phyloP scores from a whole-genome alignment of 352 stramenopile species.

The Globisporangium iwayamae region DNA sequence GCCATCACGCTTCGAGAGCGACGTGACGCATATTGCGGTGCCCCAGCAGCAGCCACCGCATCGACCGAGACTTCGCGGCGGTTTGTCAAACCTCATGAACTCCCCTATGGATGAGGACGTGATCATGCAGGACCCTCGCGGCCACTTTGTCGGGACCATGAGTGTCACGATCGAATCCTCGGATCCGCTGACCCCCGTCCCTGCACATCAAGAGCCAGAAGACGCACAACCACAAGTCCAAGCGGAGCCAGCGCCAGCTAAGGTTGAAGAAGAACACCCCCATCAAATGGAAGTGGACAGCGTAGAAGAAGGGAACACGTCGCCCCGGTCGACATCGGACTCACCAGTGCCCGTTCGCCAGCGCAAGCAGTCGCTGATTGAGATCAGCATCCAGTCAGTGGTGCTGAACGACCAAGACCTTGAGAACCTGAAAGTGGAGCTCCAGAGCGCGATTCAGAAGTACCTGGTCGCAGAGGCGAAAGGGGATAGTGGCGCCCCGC shows the following conservation, averaged over 20 bases:
- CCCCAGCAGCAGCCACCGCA: constrained; percentile 13
- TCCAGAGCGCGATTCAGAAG: constrained; percentile 35
- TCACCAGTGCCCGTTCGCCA: constrained; percentile 14
- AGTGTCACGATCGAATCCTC: constrained; percentile 3
- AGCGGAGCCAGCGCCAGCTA: constrained; percentile 8
- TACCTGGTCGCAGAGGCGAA: constrained; percentile 23
- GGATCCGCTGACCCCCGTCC: background rate
- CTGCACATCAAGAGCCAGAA: background rate
- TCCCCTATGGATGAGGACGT: constrained; percentile 43
- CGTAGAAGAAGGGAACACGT: background rate
- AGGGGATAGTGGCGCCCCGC: constrained; percentile 22
- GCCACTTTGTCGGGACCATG: background rate
- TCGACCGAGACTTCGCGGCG: constrained; percentile 12
- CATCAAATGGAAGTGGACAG: constrained; percentile 8
- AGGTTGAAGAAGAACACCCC: background rate
- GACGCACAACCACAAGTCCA: background rate
- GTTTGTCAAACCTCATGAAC: constrained; percentile 66
- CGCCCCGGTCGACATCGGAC: constrained; percentile 17
- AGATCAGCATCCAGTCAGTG: constrained; percentile 26
- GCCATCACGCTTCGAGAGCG: background rate
- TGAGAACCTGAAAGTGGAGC: constrained; percentile 34
- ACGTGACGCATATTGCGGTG: constrained; percentile 12
- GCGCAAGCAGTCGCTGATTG: constrained; percentile 13
- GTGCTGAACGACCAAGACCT: constrained; percentile 36
- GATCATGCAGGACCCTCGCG: constrained; percentile 17